phyloP scores from a whole-genome alignment of 192 early-diverging fungal species.

The Entomortierella parvispora region DNA sequence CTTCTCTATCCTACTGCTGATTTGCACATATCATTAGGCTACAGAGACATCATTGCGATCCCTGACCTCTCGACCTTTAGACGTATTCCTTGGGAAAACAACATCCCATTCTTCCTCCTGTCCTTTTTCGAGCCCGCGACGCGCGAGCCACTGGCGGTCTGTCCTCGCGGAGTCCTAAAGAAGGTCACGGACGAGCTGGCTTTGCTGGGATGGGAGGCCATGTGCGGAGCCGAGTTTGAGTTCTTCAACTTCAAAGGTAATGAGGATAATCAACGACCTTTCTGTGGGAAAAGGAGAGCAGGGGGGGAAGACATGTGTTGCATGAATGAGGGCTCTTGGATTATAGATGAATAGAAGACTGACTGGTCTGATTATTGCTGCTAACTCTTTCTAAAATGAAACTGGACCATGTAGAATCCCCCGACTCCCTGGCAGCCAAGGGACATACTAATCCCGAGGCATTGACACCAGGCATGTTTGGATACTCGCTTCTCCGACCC shows the following conservation, averaged over 20 bases:
- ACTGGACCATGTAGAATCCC: slow-evolving; percentile 59
- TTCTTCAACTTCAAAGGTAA: slow-evolving; percentile 83
- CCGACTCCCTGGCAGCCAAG: slow-evolving; percentile 69
- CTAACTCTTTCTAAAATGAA: too few species aligned
- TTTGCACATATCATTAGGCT: slow-evolving; percentile 39
- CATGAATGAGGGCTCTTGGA: neutral
- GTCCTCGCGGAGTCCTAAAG: slow-evolving; percentile 66
- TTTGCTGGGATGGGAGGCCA: slow-evolving; percentile 44
- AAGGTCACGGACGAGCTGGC: slow-evolving; percentile 75
- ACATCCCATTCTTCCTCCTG: slow-evolving; percentile 75
- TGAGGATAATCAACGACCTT: neutral
- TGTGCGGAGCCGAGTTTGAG: slow-evolving; percentile 73
- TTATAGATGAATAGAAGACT: neutral
- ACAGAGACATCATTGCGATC: slow-evolving; percentile 68
- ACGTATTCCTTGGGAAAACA: slow-evolving; percentile 75
- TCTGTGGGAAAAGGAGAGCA: neutral
- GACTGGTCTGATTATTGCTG: too few species aligned
- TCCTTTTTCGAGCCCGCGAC: slow-evolving; percentile 69
- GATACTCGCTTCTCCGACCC: slow-evolving; percentile 77
- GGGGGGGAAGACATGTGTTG: neutral
- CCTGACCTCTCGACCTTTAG: slow-evolving; percentile 71
- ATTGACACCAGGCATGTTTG: slow-evolving; percentile 84
- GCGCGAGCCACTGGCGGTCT: slow-evolving; percentile 63
- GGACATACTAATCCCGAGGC: slow-evolving; percentile 61
- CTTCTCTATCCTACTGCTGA: neutral